Conservation (phyloP, 2,329 filamentous ascomycete species). For the Tolypocladium endophyticum region DNA sequence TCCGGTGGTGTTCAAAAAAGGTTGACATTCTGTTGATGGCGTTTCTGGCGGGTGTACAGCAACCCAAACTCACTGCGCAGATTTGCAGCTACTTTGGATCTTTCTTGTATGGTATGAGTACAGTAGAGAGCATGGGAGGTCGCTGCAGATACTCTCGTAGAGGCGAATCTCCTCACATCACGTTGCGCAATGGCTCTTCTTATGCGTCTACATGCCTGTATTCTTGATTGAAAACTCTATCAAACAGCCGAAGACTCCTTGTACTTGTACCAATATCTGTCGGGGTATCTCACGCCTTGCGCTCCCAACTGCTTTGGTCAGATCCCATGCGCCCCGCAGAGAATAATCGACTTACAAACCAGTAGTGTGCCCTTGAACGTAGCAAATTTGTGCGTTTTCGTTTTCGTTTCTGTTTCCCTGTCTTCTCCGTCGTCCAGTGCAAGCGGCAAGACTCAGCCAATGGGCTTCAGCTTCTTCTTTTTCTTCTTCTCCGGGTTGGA, state of each 20-base stretch:
- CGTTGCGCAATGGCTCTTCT: neutral
- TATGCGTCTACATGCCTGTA: neutral
- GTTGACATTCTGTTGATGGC: constrained; percentile 18
- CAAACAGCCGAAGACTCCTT: neutral
- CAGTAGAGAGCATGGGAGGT: constrained; percentile 12
- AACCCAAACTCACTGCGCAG: constrained; percentile 12
- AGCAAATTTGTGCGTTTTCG: neutral
- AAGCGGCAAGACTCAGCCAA: constrained; percentile 28
- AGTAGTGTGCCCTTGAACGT: neutral
- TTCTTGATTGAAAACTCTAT: neutral
- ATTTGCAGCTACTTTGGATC: constrained; percentile 12
- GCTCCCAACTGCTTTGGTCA: constrained; percentile 13
- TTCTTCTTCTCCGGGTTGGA: constrained; percentile 42
- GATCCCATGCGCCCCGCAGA: constrained; percentile 16
- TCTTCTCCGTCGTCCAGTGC: neutral
- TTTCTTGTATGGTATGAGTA: constrained; percentile 20
- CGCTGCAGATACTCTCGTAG: constrained; percentile 8
- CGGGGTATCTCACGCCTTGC: constrained; percentile 1
- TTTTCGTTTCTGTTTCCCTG: neutral
- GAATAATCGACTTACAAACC: constrained; percentile 20
- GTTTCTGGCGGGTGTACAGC: constrained; percentile 13
- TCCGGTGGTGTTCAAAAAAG: constrained; percentile 26
- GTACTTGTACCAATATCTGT: neutral
- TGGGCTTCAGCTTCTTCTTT: constrained; percentile 58
- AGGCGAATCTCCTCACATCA: constrained; percentile 25